phyloP scores from a whole-genome alignment of 371 early-diverging fungal species.

The Apophysomyces ossiformis region DNA sequence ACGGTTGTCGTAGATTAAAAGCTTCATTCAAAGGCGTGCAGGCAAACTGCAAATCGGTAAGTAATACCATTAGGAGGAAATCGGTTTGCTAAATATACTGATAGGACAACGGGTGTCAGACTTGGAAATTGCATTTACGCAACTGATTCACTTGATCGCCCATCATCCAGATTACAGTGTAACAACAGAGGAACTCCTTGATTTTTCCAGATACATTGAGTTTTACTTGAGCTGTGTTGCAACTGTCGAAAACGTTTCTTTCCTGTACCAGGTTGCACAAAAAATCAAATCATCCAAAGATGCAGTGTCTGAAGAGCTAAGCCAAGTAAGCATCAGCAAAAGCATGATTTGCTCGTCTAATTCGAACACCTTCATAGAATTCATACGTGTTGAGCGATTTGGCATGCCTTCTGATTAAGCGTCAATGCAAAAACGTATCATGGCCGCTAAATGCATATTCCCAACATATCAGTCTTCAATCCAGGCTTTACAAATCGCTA shows the following conservation, averaged over 20 bases:
- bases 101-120: slow-evolving; percentile 30
- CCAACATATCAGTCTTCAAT: slow-evolving; percentile 61
- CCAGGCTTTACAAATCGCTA: slow-evolving; percentile 60
- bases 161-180: slow-evolving; percentile 90
- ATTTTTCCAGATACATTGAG: slow-evolving; percentile 69
- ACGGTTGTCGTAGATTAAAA: slow-evolving; percentile 20
- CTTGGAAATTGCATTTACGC: slow-evolving; percentile 72
- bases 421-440: slow-evolving; percentile 63
- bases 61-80: neutral
- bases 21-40: slow-evolving; percentile 40
- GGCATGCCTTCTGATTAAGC: slow-evolving; percentile 77
- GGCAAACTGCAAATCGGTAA: slow-evolving; percentile 15
- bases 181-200: slow-evolving; percentile 58
- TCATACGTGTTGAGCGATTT: slow-evolving; percentile 86
- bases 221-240: slow-evolving; percentile 84
- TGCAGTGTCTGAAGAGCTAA: slow-evolving; percentile 42
- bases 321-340: slow-evolving; percentile 47
- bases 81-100: neutral
- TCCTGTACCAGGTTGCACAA: slow-evolving; percentile 76
- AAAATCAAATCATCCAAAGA: slow-evolving; percentile 83
- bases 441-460: slow-evolving; percentile 79
- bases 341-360: slow-evolving; percentile 4
- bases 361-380: slow-evolving; percentile 47
- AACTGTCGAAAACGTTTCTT: slow-evolving; percentile 81
- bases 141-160: slow-evolving; percentile 80